Evolutionary conservation across 495 filamentous ascomycete genomes (phyloP).

Genomic region (Hypoxylon perforatum): DNA sequence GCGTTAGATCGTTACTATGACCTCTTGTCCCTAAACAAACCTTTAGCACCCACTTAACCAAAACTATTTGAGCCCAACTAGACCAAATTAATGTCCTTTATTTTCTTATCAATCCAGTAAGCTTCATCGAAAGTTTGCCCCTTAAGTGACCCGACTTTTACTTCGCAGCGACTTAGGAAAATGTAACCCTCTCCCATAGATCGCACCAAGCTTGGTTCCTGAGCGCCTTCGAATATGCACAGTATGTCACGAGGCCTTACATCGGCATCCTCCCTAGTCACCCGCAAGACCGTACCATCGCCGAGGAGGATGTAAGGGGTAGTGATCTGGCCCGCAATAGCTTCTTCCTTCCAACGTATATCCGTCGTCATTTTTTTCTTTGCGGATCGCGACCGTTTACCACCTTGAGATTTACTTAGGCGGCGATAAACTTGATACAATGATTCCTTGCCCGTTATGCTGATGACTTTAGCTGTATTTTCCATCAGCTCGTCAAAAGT

Average conservation of each 20-base stretch:
- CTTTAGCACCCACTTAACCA: too few species aligned
- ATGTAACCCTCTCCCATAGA: slow-evolving; percentile 12
- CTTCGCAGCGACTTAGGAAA: slow-evolving; percentile 7
- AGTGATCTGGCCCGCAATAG: not conserved
- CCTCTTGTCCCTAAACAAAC: too few species aligned
- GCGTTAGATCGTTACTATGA: too few species aligned
- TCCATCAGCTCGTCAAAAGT: slow-evolving; percentile 1
- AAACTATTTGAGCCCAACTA: not conserved
- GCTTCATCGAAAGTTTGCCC: slow-evolving; percentile 11
- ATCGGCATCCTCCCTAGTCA: slow-evolving; percentile 2
- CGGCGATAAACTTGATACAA: slow-evolving; percentile 20
- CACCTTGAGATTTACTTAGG: not conserved
- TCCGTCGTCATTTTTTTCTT: slow-evolving; percentile 6
- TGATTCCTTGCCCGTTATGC: not conserved
- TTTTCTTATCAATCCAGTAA: slow-evolving; percentile 18
- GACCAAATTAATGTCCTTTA: slow-evolving; percentile 19
- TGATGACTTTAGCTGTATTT: not conserved
- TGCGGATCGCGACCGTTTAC: slow-evolving; percentile 2
- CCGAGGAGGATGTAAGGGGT: slow-evolving; percentile 7
- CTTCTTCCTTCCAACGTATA: slow-evolving; percentile 6
- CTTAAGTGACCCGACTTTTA: slow-evolving; percentile 8
- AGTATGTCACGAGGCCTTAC: slow-evolving; percentile 13
- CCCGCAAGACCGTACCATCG: slow-evolving; percentile 14
- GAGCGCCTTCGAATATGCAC: slow-evolving; percentile 20
- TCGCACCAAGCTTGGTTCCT: slow-evolving; percentile 6